Evolutionary conservation across 164 flowering plant genomes (phyloP).

Genomic region (Magnolia kwangsiensis): DNA sequence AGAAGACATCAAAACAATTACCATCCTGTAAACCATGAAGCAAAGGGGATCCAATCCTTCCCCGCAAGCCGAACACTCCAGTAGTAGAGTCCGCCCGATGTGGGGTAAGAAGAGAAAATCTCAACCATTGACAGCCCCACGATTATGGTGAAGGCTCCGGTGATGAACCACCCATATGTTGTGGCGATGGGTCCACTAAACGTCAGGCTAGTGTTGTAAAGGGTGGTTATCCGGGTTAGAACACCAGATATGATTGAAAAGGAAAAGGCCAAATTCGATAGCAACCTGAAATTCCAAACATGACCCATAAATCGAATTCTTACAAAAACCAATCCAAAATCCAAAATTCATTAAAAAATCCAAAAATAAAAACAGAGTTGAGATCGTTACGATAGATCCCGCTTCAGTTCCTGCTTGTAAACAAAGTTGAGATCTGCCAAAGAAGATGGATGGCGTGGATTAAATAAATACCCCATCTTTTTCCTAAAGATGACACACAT

Average conservation of each 20-base stretch:
- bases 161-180: no score
- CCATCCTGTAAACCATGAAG: constrained; percentile 98
- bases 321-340: constrained; percentile 36
- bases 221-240: constrained; percentile 74
- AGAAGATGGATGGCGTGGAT: no score
- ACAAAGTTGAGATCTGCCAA: constrained; percentile 27
- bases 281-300: constrained; percentile 38
- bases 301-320: constrained; percentile 6
- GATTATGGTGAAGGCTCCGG: no score
- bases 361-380: not conserved
- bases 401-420: constrained; percentile 92
- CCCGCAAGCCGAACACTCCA: constrained; percentile 97
- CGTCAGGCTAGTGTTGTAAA: constrained; percentile 58
- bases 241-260: constrained; percentile 76
- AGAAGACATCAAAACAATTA: constrained; percentile 22
- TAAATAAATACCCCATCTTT: no score
- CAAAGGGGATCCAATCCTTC: constrained; percentile 87
- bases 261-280: constrained; percentile 69
- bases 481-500: no score
- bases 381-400: constrained; percentile 74
- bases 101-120: constrained; percentile 86
- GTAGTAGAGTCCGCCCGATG: constrained; percentile 91
- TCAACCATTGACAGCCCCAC: no score
- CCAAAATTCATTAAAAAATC: not conserved
- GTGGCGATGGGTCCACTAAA: constrained; percentile 66